Base-by-base conservation (phyloP, 768 basidiomycete species). In the Boletus reticulatus region DNA sequence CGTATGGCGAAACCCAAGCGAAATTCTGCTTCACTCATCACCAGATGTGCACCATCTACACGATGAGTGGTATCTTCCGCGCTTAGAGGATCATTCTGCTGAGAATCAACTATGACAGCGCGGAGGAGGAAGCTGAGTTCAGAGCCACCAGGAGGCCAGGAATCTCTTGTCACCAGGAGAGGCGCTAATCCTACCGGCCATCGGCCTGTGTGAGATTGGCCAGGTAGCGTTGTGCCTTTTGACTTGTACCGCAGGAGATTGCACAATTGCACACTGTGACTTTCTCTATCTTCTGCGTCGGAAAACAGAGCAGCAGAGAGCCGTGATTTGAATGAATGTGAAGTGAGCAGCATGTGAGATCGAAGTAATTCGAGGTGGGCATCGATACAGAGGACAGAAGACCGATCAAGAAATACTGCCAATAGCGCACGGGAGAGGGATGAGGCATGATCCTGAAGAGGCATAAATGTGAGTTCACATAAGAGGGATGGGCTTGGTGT, bases 81-180 rank as follows among this genome's bases (percentile, higher is more conserved):
- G 39, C 58, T 67, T 24, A 36, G 29, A 37, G 50, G 31, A 10
- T 53, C 58, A 9, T 56, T 66, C 43, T 84, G 84, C 37, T 92
- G 75, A 6, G 89, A 87, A 67, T 93, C 93, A 10, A 94, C 82
- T 61, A 96, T 87, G 9, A 95, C 93, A 0, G 89, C 88, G 50
- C 92, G 73, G 42, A 96, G 73, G 60, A 87, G 84, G 72, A 88
- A 94, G 62, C 90, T 89, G 47, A 96, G 74, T 64, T 94, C 92
- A 3, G 87, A 80, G 6, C 90, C 91, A 17, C 88, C 87, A 13
- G 94, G 94, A 0, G 94, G 94, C 94, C 94, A 96, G 6, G 78
- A 82, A 48, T 84, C 83, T 36, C 87, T 77, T 43, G 88, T 84
- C 37, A 87, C 80, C n/a, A 96, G 71, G 3, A 82, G 80, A 0